Evolutionary conservation across 306 rosid species (phyloP).

Genomic region (Prunus padus): DNA sequence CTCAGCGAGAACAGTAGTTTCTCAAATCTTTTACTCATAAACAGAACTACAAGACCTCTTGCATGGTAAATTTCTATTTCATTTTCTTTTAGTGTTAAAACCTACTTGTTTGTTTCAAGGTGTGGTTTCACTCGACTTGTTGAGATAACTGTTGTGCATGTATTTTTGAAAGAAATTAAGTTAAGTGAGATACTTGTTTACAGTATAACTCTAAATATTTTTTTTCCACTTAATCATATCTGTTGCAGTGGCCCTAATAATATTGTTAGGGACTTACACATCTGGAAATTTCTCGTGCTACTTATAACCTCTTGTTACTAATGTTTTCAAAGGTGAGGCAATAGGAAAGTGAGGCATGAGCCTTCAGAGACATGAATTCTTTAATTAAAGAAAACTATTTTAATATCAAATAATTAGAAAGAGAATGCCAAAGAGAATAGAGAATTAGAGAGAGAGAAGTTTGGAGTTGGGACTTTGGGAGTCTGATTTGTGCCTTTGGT

Average conservation of each 20-base stretch:
- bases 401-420: neutral
- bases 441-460: neutral
- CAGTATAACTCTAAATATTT: neutral
- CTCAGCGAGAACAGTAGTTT: slow-evolving; percentile 61
- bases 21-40: slow-evolving; percentile 71
- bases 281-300: neutral
- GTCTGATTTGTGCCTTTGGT: neutral
- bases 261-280: neutral
- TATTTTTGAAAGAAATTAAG: neutral
- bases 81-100: neutral
- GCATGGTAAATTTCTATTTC: slow-evolving; percentile 56
- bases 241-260: neutral
- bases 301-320: neutral
- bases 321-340: neutral
- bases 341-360: neutral
- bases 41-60: slow-evolving; percentile 88
- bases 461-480: neutral
- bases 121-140: neutral
- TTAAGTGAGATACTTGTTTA: neutral
- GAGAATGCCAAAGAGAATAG: neutral
- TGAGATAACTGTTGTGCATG: neutral
- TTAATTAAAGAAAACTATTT: neutral
- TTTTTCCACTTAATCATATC: neutral
- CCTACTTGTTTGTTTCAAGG: neutral
- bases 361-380: neutral